phyloP scores from a whole-genome alignment of 75 land plant species.

The Pseudotsuga menziesii region DNA sequence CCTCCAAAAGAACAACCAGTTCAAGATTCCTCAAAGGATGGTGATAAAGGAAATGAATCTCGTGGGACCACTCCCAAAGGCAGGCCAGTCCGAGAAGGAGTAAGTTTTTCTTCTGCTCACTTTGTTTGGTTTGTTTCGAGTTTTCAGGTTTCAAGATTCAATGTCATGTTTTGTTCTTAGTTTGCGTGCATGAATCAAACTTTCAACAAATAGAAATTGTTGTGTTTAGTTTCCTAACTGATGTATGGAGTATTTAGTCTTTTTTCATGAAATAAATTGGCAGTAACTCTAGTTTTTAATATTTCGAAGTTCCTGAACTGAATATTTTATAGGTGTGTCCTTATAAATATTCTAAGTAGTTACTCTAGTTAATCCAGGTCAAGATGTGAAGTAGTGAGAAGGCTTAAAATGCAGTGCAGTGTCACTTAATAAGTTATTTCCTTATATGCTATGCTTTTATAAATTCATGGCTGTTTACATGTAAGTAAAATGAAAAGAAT shows the following conservation, averaged over 20 bases:
- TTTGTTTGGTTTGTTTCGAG: neutral
- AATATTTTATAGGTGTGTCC: neutral
- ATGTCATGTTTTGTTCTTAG: neutral
- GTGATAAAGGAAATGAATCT: neutral
- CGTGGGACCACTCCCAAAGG: neutral
- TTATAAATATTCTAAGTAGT: neutral
- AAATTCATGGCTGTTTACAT: neutral
- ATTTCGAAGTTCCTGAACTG: neutral
- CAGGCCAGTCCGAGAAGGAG: slow-evolving; percentile 6
- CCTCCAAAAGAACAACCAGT: neutral
- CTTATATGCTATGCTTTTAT: neutral
- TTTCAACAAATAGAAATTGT: neutral
- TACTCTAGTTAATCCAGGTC: neutral
- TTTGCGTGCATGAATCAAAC: neutral
- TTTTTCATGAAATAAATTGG: neutral
- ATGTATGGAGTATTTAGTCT: neutral
- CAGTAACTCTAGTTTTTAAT: neutral
- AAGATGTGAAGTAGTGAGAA: neutral
- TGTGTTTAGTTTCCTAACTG: neutral
- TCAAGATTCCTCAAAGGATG: neutral
- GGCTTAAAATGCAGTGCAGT: neutral
- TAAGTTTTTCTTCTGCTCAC: too few relatives aligned
- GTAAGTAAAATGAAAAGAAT: neutral
- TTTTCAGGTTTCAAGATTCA: neutral
- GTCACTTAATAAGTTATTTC: neutral